Base-by-base conservation (phyloP, 2,329 filamentous ascomycete species). In the Coniochaeta sp. region DNA sequence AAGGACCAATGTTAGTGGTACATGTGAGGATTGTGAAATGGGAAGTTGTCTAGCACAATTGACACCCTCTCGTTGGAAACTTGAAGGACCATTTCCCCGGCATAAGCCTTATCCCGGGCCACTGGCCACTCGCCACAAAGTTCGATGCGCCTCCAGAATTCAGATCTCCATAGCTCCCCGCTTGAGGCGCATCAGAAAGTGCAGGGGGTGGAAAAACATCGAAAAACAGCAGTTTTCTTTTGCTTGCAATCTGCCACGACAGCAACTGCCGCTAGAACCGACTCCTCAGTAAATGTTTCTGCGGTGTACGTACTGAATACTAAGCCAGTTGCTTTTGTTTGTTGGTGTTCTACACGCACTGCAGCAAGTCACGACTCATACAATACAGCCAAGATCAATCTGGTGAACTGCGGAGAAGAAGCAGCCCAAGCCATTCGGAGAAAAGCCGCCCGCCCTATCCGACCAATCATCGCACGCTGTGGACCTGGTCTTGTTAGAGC, bases 101-200 rank as follows among this genome's bases (percentile, higher is more conserved):
- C n/a, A n/a, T n/a, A n/a, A n/a, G n/a, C n/a, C n/a, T n/a, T n/a
- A n/a, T n/a, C n/a, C n/a, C n/a, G n/a, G n/a, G n/a, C n/a, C n/a
- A n/a, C n/a, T 18, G 24, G 24, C 14, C 22, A 20, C 27, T 20
- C n/a, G 7, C 32, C 38, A 28, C 48, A 30, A 14, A 27, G 33
- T 18, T 38, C 48, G 48, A 50, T 50, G 26, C n/a, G 22, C 26
- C 32, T 50, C n/a, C n/a, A 42, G n/a, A 42, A 50, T 9, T 42
- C 32, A 40, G 48, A 50, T 50, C 48, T 30, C 18, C 48, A 35
- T 38, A 32, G 16, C 16, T 33, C 48, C 28, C 48, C 35, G 18
- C 18, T 24, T 40, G 6, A 13, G 35, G 47, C 47, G 30, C 47
- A 48, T 16, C 46, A 32, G 33, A 38, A 6, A n/a, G n/a, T n/a